A percentile compares a stretch with the other conserved stretches of the same genome.
Conservation (phyloP, 1,284 basidiomycete genomes). For the Hypsizygus ulmarius region DNA sequence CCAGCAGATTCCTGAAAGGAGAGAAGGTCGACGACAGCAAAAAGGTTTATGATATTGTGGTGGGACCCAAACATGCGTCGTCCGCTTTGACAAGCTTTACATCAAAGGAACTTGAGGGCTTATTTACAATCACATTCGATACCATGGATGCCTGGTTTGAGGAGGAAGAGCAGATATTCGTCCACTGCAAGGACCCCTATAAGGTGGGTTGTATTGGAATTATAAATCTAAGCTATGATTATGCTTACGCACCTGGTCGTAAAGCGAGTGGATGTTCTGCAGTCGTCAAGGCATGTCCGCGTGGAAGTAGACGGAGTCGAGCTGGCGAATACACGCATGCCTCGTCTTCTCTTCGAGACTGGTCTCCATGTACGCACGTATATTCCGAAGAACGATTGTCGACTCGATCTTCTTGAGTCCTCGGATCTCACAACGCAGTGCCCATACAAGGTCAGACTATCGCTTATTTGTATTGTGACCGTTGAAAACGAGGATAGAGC, state of each 20-base stretch:
- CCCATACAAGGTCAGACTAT: slow-evolving; percentile 58
- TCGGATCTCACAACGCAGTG: slow-evolving; percentile 49
- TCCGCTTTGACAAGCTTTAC: slow-evolving; percentile 41
- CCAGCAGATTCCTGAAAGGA: slow-evolving; percentile 37
- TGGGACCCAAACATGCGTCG: slow-evolving; percentile 37
- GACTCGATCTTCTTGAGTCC: slow-evolving; percentile 46
- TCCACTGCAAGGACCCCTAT: slow-evolving; percentile 67
- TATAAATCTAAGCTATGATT: neutral
- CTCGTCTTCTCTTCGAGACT: slow-evolving; percentile 59
- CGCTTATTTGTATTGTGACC: neutral
- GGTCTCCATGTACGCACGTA: slow-evolving; percentile 55
- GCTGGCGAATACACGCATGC: slow-evolving; percentile 54
- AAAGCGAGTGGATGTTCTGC: slow-evolving; percentile 58
- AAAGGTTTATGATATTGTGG: slow-evolving; percentile 45
- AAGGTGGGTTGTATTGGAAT: slow-evolving; percentile 41
- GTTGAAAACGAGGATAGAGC: neutral
- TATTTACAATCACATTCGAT: slow-evolving; percentile 48
- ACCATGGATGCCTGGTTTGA: slow-evolving; percentile 65
- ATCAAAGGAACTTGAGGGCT: slow-evolving; percentile 43
- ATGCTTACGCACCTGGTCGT: neutral
- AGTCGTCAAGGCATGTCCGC: slow-evolving; percentile 58
- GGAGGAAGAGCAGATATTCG: slow-evolving; percentile 60
- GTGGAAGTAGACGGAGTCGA: slow-evolving; percentile 60
- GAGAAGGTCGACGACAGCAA: slow-evolving; percentile 29
- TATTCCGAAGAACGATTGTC: slow-evolving; percentile 56